Percentiles rank a stretch among this genome's conserved stretches.
Conservation (phyloP, 768 basidiomycete species). For the Ramaria sp. region DNA sequence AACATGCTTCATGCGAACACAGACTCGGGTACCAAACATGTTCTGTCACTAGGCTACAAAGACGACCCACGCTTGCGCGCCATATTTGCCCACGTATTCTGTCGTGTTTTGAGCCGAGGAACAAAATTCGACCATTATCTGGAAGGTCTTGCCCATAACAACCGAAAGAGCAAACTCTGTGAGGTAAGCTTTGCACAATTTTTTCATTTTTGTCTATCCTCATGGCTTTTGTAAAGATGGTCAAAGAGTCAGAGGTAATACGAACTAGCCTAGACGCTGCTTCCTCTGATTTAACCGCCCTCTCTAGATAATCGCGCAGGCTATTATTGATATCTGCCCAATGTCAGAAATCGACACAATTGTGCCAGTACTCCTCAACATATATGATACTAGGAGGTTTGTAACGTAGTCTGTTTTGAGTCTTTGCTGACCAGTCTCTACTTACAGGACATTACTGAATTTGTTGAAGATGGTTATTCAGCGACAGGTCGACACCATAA, state of each 20-base stretch:
- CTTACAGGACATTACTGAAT: conserved; percentile 33
- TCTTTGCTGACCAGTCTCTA: not conserved
- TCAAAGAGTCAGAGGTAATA: conserved; percentile 61
- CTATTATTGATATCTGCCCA: conserved; percentile 83
- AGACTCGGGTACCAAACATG: conserved; percentile 84
- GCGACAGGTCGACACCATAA: conserved; percentile 67
- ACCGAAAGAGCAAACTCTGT: conserved; percentile 38
- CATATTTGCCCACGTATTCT: conserved; percentile 80
- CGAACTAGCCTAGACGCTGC: not conserved
- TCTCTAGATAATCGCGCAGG: conserved; percentile 56
- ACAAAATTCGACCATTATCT: conserved; percentile 63
- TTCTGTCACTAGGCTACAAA: conserved; percentile 69
- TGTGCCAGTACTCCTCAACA: conserved; percentile 73
- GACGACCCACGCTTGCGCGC: conserved; percentile 55
- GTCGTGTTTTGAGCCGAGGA: conserved; percentile 69
- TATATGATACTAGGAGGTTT: conserved; percentile 70
- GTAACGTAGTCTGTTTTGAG: not conserved
- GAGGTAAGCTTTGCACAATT: conserved; percentile 34
- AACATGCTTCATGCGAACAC: conserved; percentile 78
- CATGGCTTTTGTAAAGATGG: conserved; percentile 36
- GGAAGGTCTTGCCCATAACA: conserved; percentile 33
- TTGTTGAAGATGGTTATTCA: conserved; percentile 81
- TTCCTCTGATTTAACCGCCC: not conserved
- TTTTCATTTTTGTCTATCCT: conserved; percentile 6
- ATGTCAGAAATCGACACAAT: conserved; percentile 60